Evolutionary conservation across 805 yeast genomes (phyloP).

Genomic region (Candida rishiriensis): DNA sequence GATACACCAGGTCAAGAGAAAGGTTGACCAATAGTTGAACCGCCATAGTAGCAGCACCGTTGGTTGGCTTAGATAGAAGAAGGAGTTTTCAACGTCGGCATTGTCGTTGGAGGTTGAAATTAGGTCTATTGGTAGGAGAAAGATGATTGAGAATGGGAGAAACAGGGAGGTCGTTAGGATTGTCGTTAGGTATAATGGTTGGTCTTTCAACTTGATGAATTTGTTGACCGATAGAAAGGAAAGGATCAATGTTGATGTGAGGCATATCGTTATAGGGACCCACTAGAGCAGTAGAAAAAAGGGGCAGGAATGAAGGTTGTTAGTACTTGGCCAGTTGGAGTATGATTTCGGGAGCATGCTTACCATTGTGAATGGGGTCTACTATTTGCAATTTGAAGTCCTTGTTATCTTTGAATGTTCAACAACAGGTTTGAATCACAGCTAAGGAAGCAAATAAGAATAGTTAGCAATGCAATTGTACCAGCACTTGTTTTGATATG

Average conservation of each 20-base stretch:
- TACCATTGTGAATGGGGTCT: too few species aligned
- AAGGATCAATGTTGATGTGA: constrained; percentile 23
- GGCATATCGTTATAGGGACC: constrained; percentile 22
- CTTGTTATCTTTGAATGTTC: too few species aligned
- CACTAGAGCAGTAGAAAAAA: constrained; percentile 13
- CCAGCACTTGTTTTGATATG: too few species aligned
- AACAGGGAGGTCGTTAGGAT: constrained; percentile 57
- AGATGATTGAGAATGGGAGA: constrained; percentile 71
- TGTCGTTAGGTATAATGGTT: constrained; percentile 40
- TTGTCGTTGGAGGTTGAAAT: constrained; percentile 43
- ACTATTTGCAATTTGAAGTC: too few species aligned
- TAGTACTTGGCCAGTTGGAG: background rate
- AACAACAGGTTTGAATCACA: too few species aligned
- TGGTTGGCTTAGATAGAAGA: constrained; percentile 43
- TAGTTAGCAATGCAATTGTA: too few species aligned
- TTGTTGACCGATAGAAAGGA: constrained; percentile 33
- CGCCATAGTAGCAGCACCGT: constrained; percentile 64
- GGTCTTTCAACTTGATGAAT: constrained; percentile 31
- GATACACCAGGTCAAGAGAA: constrained; percentile 71
- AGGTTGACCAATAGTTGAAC: constrained; percentile 75
- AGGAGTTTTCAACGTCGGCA: constrained; percentile 21
- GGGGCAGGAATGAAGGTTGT: background rate
- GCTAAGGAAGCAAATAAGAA: too few species aligned
- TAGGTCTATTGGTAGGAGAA: constrained; percentile 71
- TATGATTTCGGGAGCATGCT: too few species aligned